Base-by-base conservation (phyloP, 352 stramenopile species). In the Aphanomyces stellatus region DNA sequence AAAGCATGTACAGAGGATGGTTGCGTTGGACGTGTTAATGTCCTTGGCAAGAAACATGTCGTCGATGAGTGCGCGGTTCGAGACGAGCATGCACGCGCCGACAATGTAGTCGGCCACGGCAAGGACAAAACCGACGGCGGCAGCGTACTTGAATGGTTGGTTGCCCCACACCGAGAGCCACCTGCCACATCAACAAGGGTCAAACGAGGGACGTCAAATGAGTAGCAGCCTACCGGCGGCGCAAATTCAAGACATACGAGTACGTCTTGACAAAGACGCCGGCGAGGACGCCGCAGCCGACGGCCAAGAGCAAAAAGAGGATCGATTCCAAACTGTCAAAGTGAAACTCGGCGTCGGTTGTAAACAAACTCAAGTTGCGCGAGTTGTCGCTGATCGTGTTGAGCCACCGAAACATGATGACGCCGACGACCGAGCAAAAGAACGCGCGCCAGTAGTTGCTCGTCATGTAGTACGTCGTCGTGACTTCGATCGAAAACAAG, bases 371-470 rank as follows among this genome's bases (percentile, higher is more conserved):
- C 2, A 87, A 79, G 11, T 75, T 80, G 34, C 60, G 60, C 17
- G 57, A 37, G 25, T 79, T 86, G 35, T 76, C 81, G 30, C 74
- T 73, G 22, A 90, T 61, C 37, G 88, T 60, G 62, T 88, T 88
- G 48, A 95, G 78, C 35, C 74, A 74, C 41, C 85, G 84, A 62
- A 95, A 95, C 25, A 95, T 81, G 10, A 97, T 78, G 33, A 90
- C 86, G 24, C 85, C 82, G 13, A 90, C 82, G 17, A 97, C 78
- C 61, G 88, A 92, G 27, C 81, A 87, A 66, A 97, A 91, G 75
- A 97, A 96, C 3, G 82, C 85, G n/a, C 84, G 80, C 79, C 87
- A 95, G 67, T 96, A 93, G 71, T 94, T 95, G 48, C 77, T 85
- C 41, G 85, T 90, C 65, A 93, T 80, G 77, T 96, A 97, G 71